Conservation (phyloP, 2,329 filamentous ascomycete species). For the Colletotrichum sp. region DNA sequence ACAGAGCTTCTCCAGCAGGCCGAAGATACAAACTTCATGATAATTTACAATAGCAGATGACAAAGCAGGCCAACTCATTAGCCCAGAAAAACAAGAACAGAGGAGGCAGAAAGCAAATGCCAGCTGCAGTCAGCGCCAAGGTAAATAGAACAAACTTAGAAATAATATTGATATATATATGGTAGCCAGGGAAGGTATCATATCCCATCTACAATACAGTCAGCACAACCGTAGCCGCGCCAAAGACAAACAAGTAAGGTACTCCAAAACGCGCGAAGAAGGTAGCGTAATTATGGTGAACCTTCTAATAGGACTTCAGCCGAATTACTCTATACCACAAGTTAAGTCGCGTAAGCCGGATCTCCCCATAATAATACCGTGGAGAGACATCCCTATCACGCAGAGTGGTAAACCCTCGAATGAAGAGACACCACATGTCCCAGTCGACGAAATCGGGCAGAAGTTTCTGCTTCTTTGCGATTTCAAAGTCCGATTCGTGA, state of each 20-base stretch:
- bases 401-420: conserved; percentile 1
- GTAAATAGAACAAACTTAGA: background rate
- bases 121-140: background rate
- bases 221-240: conserved; percentile 24
- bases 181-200: background rate
- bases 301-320: conserved; percentile 20
- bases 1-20: too few relatives aligned
- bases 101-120: background rate
- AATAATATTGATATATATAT: background rate
- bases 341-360: conserved; percentile 20
- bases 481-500: conserved; percentile 37
- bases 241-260: conserved; percentile 28
- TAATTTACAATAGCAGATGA: background rate
- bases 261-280: conserved; percentile 28
- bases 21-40: too few relatives aligned
- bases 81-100: background rate
- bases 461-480: conserved; percentile 27
- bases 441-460: conserved; percentile 17
- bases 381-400: conserved; percentile 18
- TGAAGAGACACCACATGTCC: conserved; percentile 24
- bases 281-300: conserved; percentile 25
- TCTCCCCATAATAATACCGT: conserved; percentile 19
- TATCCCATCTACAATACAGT: conserved; percentile 3
- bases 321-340: conserved; percentile 26
- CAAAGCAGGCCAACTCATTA: background rate